phyloP scores from a whole-genome alignment of 2,329 filamentous ascomycete species.

The Lojkania enalia region DNA sequence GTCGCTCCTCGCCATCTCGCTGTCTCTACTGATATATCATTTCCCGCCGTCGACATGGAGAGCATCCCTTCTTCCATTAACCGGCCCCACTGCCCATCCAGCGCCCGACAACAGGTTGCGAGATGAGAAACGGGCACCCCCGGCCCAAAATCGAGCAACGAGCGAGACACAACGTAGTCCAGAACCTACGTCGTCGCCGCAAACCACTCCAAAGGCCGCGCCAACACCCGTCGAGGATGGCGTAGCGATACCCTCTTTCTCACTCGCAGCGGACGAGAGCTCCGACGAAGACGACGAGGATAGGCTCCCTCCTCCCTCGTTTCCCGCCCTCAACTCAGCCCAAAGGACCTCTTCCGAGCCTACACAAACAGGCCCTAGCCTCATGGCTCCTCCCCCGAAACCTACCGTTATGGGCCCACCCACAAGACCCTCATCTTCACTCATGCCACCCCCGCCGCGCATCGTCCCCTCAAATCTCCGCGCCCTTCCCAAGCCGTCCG shows the following conservation, averaged over 20 bases:
- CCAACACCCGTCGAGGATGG: slow-evolving; percentile 15
- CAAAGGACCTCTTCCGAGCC: slow-evolving; percentile 45
- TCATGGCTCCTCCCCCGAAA: slow-evolving; percentile 21
- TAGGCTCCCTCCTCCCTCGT: slow-evolving; percentile 46
- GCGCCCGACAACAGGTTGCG: slow-evolving; percentile 8
- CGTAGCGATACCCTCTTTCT: slow-evolving; percentile 38
- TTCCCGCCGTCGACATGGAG: slow-evolving; percentile 44
- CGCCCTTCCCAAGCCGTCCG: slow-evolving; percentile 32
- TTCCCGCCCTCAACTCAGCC: slow-evolving; percentile 52
- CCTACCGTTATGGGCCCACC: slow-evolving; percentile 42
- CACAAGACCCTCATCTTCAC: slow-evolving; percentile 29
- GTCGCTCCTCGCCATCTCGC: slow-evolving; percentile 42
- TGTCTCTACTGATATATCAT: slow-evolving; percentile 41
- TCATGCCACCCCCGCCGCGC: slow-evolving; percentile 42
- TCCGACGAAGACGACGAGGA: slow-evolving; percentile 40
- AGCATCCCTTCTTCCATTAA: slow-evolving; percentile 19
- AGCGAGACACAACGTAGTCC: slow-evolving; percentile 15
- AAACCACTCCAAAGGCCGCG: slow-evolving; percentile 38
- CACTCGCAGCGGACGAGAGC: slow-evolving; percentile 40
- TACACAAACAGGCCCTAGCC: slow-evolving; percentile 10
- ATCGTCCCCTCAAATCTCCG: slow-evolving; percentile 43
- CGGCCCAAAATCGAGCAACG: slow-evolving; percentile 18
- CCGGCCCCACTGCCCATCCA: not conserved
- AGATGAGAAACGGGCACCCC: no score
- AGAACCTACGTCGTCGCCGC: slow-evolving; percentile 24